These are phyloP conservation scores for Hypoxylon sp. DNA, from an alignment of 2,329 filamentous ascomycete genomes.

Conservation along the genomic window DNA sequence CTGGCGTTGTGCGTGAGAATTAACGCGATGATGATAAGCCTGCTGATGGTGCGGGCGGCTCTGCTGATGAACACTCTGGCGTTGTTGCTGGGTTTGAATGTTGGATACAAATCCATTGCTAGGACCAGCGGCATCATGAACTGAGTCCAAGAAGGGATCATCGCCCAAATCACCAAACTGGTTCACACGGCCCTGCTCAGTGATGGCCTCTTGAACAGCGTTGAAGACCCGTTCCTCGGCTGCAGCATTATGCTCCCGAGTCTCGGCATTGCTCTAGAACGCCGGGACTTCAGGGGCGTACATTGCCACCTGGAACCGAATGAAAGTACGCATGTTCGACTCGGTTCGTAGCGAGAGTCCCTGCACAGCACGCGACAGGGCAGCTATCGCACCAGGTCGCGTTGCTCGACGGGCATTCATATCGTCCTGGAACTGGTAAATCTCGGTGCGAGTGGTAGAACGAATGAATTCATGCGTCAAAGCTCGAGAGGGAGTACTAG, in stretches of 20 bases:
- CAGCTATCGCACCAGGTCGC: constrained; percentile 1
- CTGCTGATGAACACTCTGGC: no score
- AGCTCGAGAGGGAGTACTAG: constrained; percentile 18
- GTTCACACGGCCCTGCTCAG: constrained; percentile 3
- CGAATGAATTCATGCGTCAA: constrained; percentile 14
- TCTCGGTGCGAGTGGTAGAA: constrained; percentile 14
- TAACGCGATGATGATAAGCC: no score
- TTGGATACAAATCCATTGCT: no score
- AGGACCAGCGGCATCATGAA: background rate
- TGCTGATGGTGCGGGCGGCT: no score
- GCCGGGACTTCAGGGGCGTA: constrained; percentile 22
- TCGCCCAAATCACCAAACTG: constrained; percentile 5
- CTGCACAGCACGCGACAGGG: background rate
- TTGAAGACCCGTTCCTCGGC: constrained; percentile 14
- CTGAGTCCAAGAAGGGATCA: constrained; percentile 25
- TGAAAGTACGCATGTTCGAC: constrained; percentile 8
- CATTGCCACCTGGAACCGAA: constrained; percentile 18
- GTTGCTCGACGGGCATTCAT: background rate
- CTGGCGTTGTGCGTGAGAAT: no score
- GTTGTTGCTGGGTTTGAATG: no score
- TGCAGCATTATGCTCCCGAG: constrained; percentile 11
- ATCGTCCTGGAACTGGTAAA: constrained; percentile 12
- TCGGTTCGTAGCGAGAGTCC: constrained; percentile 11
- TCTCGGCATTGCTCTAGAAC: constrained; percentile 27
- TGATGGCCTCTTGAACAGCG: constrained; percentile 6